These are phyloP conservation scores for Davidsoniella eucalypti DNA, from an alignment of 2,329 filamentous ascomycete genomes.

Conservation along the genomic window DNA sequence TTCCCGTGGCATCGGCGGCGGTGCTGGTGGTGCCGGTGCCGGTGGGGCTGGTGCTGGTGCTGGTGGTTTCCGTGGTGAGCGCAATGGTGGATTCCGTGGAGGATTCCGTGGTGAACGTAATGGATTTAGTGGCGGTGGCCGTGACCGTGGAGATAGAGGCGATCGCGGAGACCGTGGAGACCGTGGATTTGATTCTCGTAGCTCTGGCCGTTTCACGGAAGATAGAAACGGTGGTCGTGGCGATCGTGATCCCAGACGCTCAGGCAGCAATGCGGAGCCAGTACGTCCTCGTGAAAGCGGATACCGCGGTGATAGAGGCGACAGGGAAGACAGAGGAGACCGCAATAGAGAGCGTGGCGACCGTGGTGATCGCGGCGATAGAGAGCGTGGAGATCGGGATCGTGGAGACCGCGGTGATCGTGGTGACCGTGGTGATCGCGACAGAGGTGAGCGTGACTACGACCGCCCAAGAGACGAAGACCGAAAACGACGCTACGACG, in stretches of 20 bases:
- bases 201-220: conserved; percentile 40
- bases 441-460: conserved; percentile 27
- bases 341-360: conserved; percentile 19
- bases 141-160: conserved; percentile 27
- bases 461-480: conserved; percentile 43
- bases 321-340: conserved; percentile 20
- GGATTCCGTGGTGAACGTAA: conserved; percentile 22
- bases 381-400: conserved; percentile 13
- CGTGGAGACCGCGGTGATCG: conserved; percentile 8
- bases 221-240: conserved; percentile 32
- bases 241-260: conserved; percentile 25
- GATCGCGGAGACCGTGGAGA: conserved; percentile 30
- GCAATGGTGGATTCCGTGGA: conserved; percentile 36
- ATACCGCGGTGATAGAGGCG: conserved; percentile 28
- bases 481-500: conserved; percentile 53
- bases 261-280: conserved; percentile 72
- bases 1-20: conserved; percentile 28
- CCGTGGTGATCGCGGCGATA: conserved; percentile 24
- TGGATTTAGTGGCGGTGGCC: conserved; percentile 22
- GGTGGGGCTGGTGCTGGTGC: too few species aligned
- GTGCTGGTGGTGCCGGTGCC: conserved; percentile 38
- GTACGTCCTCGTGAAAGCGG: conserved; percentile 32
- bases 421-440: conserved; percentile 16
- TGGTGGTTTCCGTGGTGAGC: conserved; percentile 23
- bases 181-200: conserved; percentile 41